Evolutionary conservation across 2,329 filamentous ascomycete species (phyloP).

Genomic region (Xylariaceae sp.): DNA sequence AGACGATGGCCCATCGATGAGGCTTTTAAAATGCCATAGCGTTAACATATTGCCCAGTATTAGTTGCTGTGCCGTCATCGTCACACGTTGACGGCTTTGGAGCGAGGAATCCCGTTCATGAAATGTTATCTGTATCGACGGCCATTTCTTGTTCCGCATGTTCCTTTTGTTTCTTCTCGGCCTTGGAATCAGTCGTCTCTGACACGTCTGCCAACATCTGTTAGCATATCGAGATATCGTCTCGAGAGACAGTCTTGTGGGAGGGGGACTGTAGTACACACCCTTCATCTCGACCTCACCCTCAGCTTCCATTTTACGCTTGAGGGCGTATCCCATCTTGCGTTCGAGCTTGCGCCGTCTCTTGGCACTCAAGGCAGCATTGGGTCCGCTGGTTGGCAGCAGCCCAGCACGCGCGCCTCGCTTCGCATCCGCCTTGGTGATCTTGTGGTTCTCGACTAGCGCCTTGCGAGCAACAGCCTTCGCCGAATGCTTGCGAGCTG

Average conservation of each 20-base stretch:
- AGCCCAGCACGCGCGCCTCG: slow-evolving; percentile 49
- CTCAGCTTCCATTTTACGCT: slow-evolving; percentile 30
- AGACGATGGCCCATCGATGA: no score
- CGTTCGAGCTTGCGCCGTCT: slow-evolving; percentile 51
- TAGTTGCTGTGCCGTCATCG: background rate
- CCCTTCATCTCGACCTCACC: slow-evolving; percentile 32
- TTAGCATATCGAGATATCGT: no score
- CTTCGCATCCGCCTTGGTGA: slow-evolving; percentile 28
- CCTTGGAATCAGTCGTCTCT: slow-evolving; percentile 10
- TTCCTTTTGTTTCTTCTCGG: slow-evolving; percentile 4
- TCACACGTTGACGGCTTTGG: background rate
- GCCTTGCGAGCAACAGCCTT: slow-evolving; percentile 35
- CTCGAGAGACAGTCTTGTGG: no score
- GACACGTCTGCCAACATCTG: slow-evolving; percentile 8
- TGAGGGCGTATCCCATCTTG: slow-evolving; percentile 46
- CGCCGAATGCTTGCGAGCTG: slow-evolving; percentile 33
- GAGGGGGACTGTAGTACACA: no score
- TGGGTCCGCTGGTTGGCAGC: slow-evolving; percentile 51
- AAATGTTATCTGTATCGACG: slow-evolving; percentile 22
- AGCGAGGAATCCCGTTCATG: slow-evolving; percentile 13
- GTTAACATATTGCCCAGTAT: background rate
- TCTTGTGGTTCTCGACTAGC: slow-evolving; percentile 15
- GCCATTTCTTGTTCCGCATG: slow-evolving; percentile 16
- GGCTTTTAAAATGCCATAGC: background rate
- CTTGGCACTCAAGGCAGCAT: slow-evolving; percentile 47